phyloP scores from a whole-genome alignment of 1,139 yeast genomes.

The Suhomyces atakaporum region DNA sequence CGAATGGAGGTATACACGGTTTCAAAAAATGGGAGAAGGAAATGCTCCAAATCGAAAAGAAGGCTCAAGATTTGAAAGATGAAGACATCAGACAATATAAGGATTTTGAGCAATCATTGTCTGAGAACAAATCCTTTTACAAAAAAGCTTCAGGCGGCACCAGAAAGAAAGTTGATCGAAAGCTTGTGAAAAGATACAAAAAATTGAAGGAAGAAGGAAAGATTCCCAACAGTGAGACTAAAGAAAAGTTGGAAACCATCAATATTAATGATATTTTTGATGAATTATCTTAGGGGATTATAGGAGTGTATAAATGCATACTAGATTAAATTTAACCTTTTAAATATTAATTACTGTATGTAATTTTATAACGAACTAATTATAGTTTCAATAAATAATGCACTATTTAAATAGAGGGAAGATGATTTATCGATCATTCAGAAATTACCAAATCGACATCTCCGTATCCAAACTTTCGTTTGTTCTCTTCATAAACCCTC shows the following conservation, averaged over 20 bases:
- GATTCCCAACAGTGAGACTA: conserved; percentile 11
- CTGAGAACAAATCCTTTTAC: conserved; percentile 26
- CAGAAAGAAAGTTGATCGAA: conserved; percentile 35
- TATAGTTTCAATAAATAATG: not conserved
- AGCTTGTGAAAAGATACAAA: conserved; percentile 31
- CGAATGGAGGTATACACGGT: conserved; percentile 22
- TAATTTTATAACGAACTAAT: too few relatives aligned
- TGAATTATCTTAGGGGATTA: conserved; percentile 5
- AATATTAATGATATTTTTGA: conserved; percentile 11
- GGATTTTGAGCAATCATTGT: conserved; percentile 24
- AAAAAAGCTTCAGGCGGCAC: conserved; percentile 25
- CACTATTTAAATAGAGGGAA: not conserved
- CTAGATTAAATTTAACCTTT: too few relatives aligned
- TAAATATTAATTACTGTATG: too few relatives aligned
- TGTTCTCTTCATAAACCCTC: conserved; percentile 69
- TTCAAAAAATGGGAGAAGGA: conserved; percentile 43
- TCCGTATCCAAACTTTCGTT: conserved; percentile 56
- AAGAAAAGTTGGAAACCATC: conserved; percentile 5
- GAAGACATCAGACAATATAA: conserved; percentile 24
- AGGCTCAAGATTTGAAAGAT: conserved; percentile 20
- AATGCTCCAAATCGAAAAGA: conserved; percentile 23
- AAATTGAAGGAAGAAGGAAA: conserved; percentile 29
- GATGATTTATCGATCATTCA: conserved; percentile 26
- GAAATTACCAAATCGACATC: conserved; percentile 51
- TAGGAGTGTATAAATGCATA: too few relatives aligned